phyloP scores from a whole-genome alignment of 768 basidiomycete species.

The Naganishia randhawae region DNA sequence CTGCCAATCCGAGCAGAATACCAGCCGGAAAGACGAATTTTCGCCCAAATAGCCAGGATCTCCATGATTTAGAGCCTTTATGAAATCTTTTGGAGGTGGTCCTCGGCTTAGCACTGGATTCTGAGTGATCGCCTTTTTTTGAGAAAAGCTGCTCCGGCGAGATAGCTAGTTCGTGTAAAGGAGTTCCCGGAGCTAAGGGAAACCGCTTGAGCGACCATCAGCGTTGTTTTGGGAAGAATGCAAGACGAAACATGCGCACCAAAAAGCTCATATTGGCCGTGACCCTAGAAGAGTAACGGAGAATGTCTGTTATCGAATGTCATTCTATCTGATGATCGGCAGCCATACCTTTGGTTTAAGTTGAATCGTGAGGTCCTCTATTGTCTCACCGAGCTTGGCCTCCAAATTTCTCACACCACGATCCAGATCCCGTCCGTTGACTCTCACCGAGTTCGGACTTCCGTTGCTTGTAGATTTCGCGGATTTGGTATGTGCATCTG shows the following conservation, averaged over 20 bases:
- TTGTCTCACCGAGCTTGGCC: not conserved
- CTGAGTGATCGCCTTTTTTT: not conserved
- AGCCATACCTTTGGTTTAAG: conserved; percentile 14
- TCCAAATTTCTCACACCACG: not conserved
- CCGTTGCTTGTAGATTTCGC: not conserved
- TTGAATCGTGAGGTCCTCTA: conserved; percentile 23
- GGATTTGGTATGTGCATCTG: not conserved
- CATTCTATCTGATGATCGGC: not conserved
- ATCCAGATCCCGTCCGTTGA: not conserved
- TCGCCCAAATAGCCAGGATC: conserved; percentile 42
- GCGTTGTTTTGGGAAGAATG: not conserved
- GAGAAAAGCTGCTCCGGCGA: conserved; percentile 3
- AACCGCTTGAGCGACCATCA: not conserved
- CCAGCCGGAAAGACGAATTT: conserved; percentile 40
- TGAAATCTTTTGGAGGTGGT: not conserved
- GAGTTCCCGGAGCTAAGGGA: conserved; percentile 47
- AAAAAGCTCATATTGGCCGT: conserved; percentile 19
- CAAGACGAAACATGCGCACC: not conserved
- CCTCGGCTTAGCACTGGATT: not conserved
- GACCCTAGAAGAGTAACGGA: not conserved
- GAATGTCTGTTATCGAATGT: not conserved
- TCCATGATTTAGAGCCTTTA: conserved; percentile 31
- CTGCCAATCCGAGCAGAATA: conserved; percentile 36
- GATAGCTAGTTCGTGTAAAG: conserved; percentile 44
- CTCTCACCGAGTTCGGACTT: not conserved